phyloP scores from a whole-genome alignment of 2,329 filamentous ascomycete species.

The Hortaea werneckii region DNA sequence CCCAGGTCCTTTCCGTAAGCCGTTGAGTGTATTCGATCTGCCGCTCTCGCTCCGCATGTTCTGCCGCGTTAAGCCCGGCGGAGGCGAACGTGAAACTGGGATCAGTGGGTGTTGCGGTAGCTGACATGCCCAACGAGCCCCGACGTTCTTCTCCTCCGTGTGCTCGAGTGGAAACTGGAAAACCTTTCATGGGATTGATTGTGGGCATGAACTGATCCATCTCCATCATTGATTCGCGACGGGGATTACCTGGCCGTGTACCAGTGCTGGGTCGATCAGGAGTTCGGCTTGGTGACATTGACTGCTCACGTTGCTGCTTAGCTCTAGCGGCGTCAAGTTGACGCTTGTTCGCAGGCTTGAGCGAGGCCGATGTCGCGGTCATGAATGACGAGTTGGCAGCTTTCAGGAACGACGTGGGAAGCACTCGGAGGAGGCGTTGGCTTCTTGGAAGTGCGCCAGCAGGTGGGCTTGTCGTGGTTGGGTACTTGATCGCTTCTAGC shows the following conservation, averaged over 20 bases:
- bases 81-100: constrained; percentile 34
- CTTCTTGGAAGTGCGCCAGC: constrained; percentile 81
- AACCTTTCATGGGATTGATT: constrained; percentile 22
- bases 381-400: constrained; percentile 95
- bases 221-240: constrained; percentile 38
- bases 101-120: constrained; percentile 25
- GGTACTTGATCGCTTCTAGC: constrained; percentile 58
- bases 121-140: constrained; percentile 19
- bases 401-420: constrained; percentile 84
- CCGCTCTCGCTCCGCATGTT: constrained; percentile 59
- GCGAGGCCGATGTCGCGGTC: constrained; percentile 63
- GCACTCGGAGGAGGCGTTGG: constrained; percentile 77
- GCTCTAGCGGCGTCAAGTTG: constrained; percentile 6
- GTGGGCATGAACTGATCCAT: constrained; percentile 40
- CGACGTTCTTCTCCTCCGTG: constrained; percentile 13
- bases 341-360: constrained; percentile 24
- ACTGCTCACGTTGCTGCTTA: constrained; percentile 2
- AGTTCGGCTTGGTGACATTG: constrained; percentile 6
- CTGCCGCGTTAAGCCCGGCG: constrained; percentile 37
- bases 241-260: constrained; percentile 21
- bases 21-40: constrained; percentile 70
- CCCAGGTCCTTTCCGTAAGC: constrained; percentile 89
- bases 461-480: constrained; percentile 48
- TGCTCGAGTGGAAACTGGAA: constrained; percentile 15
- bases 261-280: constrained; percentile 9